A percentile compares a stretch with the other conserved stretches of the same genome.
Evolutionary conservation across 495 filamentous ascomycete species (phyloP).

Genomic region (Neurospora terricola): DNA sequence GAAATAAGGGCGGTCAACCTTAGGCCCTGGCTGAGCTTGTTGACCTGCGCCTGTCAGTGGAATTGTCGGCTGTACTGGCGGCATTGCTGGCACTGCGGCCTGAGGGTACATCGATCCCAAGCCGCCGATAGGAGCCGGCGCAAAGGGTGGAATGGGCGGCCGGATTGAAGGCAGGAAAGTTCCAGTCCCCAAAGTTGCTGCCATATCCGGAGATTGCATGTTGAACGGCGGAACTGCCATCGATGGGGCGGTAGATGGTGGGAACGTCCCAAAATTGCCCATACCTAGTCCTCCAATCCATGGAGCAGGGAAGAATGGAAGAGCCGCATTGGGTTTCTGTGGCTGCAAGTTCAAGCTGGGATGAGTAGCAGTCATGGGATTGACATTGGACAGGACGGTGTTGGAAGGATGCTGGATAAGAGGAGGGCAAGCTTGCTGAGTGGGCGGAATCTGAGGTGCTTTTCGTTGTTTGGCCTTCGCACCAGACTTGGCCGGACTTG

Average conservation of each 20-base stretch:
- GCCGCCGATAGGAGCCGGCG: neutral
- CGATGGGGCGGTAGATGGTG: neutral
- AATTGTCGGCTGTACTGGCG: neutral
- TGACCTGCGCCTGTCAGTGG: neutral
- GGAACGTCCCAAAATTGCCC: neutral
- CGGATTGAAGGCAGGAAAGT: neutral
- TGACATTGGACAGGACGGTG: neutral
- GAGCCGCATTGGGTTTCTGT: neutral
- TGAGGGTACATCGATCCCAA: neutral
- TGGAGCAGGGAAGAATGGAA: neutral
- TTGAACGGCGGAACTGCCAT: neutral
- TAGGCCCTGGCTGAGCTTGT: neutral
- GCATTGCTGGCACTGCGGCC: neutral
- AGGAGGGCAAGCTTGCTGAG: neutral
- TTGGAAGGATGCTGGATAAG: neutral
- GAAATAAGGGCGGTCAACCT: constrained; percentile 16
- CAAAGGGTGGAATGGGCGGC: neutral
- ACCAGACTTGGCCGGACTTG: neutral
- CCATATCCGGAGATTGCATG: neutral
- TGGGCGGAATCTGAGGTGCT: neutral
- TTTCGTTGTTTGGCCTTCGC: neutral
- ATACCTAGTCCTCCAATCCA: neutral
- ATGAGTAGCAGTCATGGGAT: neutral
- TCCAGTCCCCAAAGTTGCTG: neutral
- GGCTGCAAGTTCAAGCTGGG: neutral